phyloP scores from a whole-genome alignment of 306 rosid genomes.

The Mimosa bimucronata region DNA sequence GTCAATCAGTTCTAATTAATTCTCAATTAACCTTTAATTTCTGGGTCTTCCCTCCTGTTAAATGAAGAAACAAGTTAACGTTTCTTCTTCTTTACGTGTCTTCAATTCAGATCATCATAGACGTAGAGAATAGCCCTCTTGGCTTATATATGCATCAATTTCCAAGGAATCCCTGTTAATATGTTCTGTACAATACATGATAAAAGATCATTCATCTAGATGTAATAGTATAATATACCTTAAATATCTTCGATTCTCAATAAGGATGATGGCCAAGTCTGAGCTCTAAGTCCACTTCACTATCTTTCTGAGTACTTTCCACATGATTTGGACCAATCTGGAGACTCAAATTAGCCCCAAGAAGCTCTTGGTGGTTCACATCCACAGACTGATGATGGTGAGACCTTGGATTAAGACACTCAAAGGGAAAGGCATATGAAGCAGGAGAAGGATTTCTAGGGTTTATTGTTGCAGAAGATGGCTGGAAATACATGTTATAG shows the following conservation, averaged over 20 bases:
- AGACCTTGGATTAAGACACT: conserved; percentile 34
- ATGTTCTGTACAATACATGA: conserved; percentile 28
- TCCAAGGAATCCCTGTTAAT: not conserved
- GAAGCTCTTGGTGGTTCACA: conserved; percentile 54
- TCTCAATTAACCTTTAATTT: conserved; percentile 21
- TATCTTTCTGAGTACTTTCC: conserved; percentile 42
- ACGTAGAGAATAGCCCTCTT: not conserved
- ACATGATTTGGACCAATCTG: conserved; percentile 48
- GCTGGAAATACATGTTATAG: conserved; percentile 45
- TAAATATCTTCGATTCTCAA: not conserved
- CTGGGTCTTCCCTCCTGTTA: conserved; percentile 19
- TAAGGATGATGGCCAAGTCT: conserved; percentile 74
- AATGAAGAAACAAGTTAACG: not conserved
- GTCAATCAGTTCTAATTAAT: conserved; percentile 31
- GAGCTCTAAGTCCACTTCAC: conserved; percentile 89
- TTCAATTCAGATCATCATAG: conserved; percentile 8
- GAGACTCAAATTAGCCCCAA: conserved; percentile 72
- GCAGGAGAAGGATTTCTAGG: conserved; percentile 26
- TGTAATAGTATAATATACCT: conserved; percentile 30
- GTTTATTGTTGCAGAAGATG: conserved; percentile 32
- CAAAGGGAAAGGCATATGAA: conserved; percentile 29
- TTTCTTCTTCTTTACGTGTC: not conserved
- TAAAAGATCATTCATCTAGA: not conserved
- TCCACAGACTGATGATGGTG: conserved; percentile 33
- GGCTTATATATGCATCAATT: not conserved